phyloP scores from a whole-genome alignment of 495 filamentous ascomycete species.

The Penicillium tannophilum region DNA sequence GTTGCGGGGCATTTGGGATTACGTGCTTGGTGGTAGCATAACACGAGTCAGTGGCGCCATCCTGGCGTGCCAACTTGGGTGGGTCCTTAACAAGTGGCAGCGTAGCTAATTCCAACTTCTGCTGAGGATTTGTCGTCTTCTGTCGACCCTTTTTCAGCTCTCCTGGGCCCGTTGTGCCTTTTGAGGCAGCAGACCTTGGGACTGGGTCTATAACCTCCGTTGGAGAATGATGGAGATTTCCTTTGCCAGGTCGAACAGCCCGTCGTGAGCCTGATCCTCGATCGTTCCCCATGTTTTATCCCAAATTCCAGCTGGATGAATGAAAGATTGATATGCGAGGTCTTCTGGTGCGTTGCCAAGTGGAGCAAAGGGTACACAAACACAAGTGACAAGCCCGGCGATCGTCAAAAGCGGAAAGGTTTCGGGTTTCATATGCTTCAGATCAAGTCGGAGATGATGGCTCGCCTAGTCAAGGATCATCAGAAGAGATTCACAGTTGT shows the following conservation, averaged over 20 bases:
- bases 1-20: slow-evolving; percentile 2
- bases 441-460: not conserved
- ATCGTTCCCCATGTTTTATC: not conserved
- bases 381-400: not conserved
- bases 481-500: not conserved
- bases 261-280: not conserved
- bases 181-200: not conserved
- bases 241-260: not conserved
- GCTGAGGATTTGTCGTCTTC: not conserved
- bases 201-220: not conserved
- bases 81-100: not conserved
- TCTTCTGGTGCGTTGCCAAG: not conserved
- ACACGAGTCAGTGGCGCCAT: slow-evolving; percentile 2
- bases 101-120: slow-evolving; percentile 6
- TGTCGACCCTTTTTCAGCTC: not conserved
- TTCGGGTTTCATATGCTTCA: not conserved
- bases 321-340: not conserved
- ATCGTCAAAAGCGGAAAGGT: not conserved
- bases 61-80: slow-evolving; percentile 3
- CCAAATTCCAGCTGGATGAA: not conserved
- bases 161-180: not conserved
- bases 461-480: not conserved
- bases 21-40: slow-evolving; percentile 15
- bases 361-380: not conserved
- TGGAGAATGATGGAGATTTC: not conserved